A percentile compares a stretch with the other conserved stretches of the same genome.
phyloP scores from a whole-genome alignment of 768 basidiomycete species.

The Myochromella boudieri region DNA sequence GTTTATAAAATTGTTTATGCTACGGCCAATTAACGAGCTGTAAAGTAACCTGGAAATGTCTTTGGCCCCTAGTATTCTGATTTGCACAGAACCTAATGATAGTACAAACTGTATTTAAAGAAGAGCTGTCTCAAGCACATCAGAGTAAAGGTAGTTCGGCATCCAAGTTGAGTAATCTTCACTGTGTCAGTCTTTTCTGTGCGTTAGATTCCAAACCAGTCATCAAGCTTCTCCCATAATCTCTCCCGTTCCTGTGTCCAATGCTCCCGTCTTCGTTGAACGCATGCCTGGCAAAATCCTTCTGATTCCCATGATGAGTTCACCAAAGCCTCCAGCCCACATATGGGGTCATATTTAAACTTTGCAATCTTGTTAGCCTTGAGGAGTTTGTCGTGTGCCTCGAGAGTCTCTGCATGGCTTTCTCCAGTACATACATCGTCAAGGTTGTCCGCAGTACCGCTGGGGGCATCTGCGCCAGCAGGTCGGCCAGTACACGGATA shows the following conservation, averaged over 20 bases:
- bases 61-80: no score
- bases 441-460: neutral
- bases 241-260: slow-evolving; percentile 29
- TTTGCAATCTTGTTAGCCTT: slow-evolving; percentile 23
- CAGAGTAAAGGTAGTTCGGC: no score
- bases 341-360: slow-evolving; percentile 32
- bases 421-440: slow-evolving; percentile 3
- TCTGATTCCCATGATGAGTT: slow-evolving; percentile 24
- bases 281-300: slow-evolving; percentile 36
- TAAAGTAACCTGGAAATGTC: no score
- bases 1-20: no score
- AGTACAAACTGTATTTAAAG: no score
- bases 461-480: neutral
- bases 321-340: slow-evolving; percentile 31
- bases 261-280: slow-evolving; percentile 21
- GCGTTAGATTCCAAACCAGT: slow-evolving; percentile 1
- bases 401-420: neutral
- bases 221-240: slow-evolving; percentile 24
- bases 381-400: slow-evolving; percentile 16
- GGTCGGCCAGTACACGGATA: no score
- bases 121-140: no score
- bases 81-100: no score
- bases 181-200: no score
- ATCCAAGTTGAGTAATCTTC: no score
- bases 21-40: no score